Percentiles rank a stretch among this genome's conserved stretches.
Evolutionary conservation across 805 yeast genomes (phyloP).

Genomic region (Ogataea saltuana): DNA sequence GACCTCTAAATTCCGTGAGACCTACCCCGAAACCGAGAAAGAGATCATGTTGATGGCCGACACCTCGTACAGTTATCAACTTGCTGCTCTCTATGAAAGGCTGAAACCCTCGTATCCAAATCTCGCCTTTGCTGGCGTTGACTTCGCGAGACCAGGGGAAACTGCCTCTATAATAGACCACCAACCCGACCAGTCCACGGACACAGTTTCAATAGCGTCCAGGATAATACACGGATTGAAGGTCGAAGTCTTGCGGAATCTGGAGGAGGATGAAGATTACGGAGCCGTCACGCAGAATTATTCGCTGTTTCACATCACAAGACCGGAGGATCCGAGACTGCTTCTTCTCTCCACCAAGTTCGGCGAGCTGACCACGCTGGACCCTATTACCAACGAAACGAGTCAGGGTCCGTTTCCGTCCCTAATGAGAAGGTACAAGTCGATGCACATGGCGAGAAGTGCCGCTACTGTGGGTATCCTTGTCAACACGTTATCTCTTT

Average conservation of each 20-base stretch:
- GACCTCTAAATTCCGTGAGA: slow-evolving; percentile 40
- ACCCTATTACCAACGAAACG: slow-evolving; percentile 39
- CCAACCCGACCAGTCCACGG: slow-evolving; percentile 2
- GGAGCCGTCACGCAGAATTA: slow-evolving; percentile 45
- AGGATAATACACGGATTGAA: slow-evolving; percentile 37
- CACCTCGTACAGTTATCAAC: slow-evolving; percentile 57
- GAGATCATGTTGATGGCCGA: slow-evolving; percentile 72
- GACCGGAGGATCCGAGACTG: slow-evolving; percentile 77
- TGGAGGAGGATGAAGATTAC: slow-evolving; percentile 29
- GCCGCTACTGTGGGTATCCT: slow-evolving; percentile 92
- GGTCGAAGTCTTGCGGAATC: no score
- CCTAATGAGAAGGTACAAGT: slow-evolving; percentile 78
- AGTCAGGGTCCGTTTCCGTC: slow-evolving; percentile 71
- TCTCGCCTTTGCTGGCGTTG: slow-evolving; percentile 43
- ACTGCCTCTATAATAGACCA: slow-evolving; percentile 30
- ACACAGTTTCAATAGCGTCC: slow-evolving; percentile 30
- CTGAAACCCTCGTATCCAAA: slow-evolving; percentile 37
- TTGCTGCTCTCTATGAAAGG: slow-evolving; percentile 40
- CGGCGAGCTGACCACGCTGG: slow-evolving; percentile 49
- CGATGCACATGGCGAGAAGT: slow-evolving; percentile 84
- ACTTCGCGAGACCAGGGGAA: slow-evolving; percentile 28
- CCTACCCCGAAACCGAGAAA: slow-evolving; percentile 41
- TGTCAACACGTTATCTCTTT: slow-evolving; percentile 83
- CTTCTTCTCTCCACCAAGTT: slow-evolving; percentile 76
- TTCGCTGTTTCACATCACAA: slow-evolving; percentile 65